A percentile compares a stretch with the other conserved stretches of the same genome.
These are phyloP conservation scores for Salix dunnii DNA, from an alignment of 345 rosid species.

Conservation along the genomic window DNA sequence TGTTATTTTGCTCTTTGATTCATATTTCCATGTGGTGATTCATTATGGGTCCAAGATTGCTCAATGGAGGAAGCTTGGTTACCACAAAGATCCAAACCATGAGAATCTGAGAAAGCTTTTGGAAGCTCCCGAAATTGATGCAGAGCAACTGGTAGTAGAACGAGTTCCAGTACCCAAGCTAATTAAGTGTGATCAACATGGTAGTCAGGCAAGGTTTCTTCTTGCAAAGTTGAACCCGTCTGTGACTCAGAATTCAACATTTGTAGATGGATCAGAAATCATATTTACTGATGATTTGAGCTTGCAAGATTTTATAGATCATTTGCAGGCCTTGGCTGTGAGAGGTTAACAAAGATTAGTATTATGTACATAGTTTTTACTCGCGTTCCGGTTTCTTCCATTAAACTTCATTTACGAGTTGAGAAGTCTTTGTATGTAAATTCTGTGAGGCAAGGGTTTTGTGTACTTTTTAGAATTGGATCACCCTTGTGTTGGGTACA, in stretches of 20 bases:
- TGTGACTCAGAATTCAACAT: constrained; percentile 69
- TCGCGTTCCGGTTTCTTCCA: neutral
- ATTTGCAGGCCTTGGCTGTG: constrained; percentile 80
- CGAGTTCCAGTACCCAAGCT: constrained; percentile 74
- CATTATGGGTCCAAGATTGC: constrained; percentile 87
- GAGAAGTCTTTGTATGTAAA: neutral
- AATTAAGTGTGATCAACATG: constrained; percentile 84
- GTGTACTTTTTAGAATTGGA: neutral
- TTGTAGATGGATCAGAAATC: constrained; percentile 60
- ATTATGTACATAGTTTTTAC: neutral
- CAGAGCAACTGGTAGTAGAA: constrained; percentile 57
- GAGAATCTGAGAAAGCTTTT: constrained; percentile 79
- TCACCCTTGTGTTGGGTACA: neutral
- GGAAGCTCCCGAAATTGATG: constrained; percentile 84
- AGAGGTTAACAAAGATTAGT: constrained; percentile 29
- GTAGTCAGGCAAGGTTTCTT: constrained; percentile 95
- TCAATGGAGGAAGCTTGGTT: constrained; percentile 86
- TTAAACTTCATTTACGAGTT: neutral
- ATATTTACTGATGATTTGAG: constrained; percentile 84
- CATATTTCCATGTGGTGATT: constrained; percentile 82
- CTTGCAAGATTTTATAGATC: constrained; percentile 79
- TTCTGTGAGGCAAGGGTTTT: neutral
- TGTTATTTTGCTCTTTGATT: constrained; percentile 83
- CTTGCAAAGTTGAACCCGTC: constrained; percentile 97
- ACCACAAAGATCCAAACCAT: constrained; percentile 73